phyloP scores from a whole-genome alignment of 805 yeast species.

The Pichia manshurica region DNA sequence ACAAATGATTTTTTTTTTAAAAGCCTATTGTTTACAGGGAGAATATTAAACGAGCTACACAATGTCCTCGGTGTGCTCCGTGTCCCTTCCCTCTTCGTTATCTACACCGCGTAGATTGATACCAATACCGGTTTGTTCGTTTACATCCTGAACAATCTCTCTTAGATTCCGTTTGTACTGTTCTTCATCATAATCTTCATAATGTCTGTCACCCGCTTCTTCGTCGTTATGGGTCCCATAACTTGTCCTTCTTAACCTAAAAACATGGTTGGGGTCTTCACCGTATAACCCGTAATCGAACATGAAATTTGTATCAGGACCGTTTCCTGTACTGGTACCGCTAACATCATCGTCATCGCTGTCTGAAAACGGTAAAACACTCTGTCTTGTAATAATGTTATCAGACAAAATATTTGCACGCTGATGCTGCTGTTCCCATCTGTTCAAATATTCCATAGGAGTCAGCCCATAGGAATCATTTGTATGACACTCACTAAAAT shows the following conservation, averaged over 20 bases:
- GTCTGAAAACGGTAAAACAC: constrained; percentile 35
- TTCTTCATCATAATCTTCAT: neutral
- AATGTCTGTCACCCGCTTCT: neutral
- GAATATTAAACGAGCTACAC: too few relatives aligned
- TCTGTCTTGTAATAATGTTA: constrained; percentile 30
- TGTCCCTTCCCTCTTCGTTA: neutral
- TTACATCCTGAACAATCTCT: neutral
- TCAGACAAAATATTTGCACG: constrained; percentile 18
- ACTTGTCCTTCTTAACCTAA: neutral
- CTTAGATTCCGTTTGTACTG: constrained; percentile 4
- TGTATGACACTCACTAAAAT: neutral
- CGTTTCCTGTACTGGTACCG: neutral
- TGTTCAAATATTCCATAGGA: constrained; percentile 7
- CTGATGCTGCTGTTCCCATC: constrained; percentile 8
- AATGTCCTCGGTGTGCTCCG: too few relatives aligned
- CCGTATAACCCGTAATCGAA: constrained; percentile 10
- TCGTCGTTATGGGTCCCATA: neutral
- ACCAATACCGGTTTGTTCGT: constrained; percentile 7
- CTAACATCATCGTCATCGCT: constrained; percentile 21
- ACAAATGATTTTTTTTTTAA: too few relatives aligned
- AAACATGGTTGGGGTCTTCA: neutral
- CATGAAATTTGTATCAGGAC: neutral
- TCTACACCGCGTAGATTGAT: neutral
- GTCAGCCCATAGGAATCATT: neutral
- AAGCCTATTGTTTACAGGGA: neutral